Base-by-base conservation (phyloP, 2,329 filamentous ascomycete genomes). In the Epichloe sibirici region DNA sequence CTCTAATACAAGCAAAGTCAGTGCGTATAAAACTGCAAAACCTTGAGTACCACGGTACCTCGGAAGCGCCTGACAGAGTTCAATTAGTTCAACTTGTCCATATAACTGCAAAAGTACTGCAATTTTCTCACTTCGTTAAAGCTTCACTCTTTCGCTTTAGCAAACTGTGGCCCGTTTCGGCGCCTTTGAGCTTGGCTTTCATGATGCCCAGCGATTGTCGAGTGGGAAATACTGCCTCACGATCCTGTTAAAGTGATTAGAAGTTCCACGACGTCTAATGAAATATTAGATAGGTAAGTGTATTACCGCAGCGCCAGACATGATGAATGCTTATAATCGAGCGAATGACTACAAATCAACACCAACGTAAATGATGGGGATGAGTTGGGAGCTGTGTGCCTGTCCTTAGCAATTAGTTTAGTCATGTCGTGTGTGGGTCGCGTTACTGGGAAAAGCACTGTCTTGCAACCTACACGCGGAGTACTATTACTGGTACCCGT, bases 121-220 rank as follows among this genome's bases (percentile, higher is more conserved):
- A 23, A 4, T 6, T 11, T 21, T 69, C 79, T 52, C 78, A 94
- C 89, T 98, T 98, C 59, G 93, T 98, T 57, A 98, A 76, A 62
- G 93, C 93, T 72, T 98, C 93, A 69, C 90, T 96, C 78, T 98
- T 98, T 65, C 93, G 80, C 77, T 98, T 98, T 57, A 98, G 75
- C 67, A 98, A 75, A 69, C 87, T 95, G 74, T 98, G 91, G 48
- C 93, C 93, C 45, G 82, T 89, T 69, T 91, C 86, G 52, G 87
- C 87, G 57, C 87, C 91, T 77, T 97, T 97, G 66, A 98, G 83
- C 78, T 98, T 98, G 59, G 85, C 83, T 74, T 97, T 97, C 91
- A 98, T 98, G 66, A 94, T 72, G 59, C 90, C 90, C 72, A 98
- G 77, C 69, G 90, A 95, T 77, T 98, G 93, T 65, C 93, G 88